Evolutionary conservation across 805 yeast species (phyloP), one percentile per base, ranked within the genome.

Genomic region (Priceomyces haplophilus): DNA sequence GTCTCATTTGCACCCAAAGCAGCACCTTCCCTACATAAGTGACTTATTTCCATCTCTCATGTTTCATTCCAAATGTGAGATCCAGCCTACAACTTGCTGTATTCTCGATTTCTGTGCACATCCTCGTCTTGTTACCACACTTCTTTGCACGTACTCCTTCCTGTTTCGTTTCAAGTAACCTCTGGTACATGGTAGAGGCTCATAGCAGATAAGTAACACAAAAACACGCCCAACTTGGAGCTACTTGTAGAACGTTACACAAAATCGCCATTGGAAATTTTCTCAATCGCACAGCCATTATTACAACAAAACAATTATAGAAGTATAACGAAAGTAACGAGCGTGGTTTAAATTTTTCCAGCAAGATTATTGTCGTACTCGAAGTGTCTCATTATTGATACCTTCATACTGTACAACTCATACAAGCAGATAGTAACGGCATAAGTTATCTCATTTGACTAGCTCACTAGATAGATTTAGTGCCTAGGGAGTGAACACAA

Each of bases 181-280:
- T n/a, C n/a, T n/a, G n/a, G n/a, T n/a, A n/a, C n/a, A n/a, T n/a
- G n/a, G 48, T 16, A 42, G 46, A 20, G 46, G 40, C 34, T 70
- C 70, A n/a, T 27, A 27, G 8, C 25, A 53, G 57, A 44, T 7
- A n/a, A n/a, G 18, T 36, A n/a, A 36, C 39, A 36, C 39, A 36
- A 36, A 35, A 36, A 36, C 39, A 36, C 39, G 39, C 23, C 24
- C 3, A 12, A 18, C 15, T 18, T 11, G 12, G 39, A 19, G 17
- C n/a, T 6, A 12, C 20, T 15, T 21, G 11, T 18, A 10, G 27
- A n/a, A 7, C 23, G 20, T 36, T 36, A 36, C 39, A 36, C 39
- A 36, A 36, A 36, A 20, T n/a, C 8, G 20, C 15, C 15, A n/a
- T 34, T 27, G 20, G 37, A 34, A 34, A 19, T 34, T 34, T 35